Evolutionary conservation across 202 grass and related monocot genomes (phyloP).

Genomic region (Panicum virgatum): DNA sequence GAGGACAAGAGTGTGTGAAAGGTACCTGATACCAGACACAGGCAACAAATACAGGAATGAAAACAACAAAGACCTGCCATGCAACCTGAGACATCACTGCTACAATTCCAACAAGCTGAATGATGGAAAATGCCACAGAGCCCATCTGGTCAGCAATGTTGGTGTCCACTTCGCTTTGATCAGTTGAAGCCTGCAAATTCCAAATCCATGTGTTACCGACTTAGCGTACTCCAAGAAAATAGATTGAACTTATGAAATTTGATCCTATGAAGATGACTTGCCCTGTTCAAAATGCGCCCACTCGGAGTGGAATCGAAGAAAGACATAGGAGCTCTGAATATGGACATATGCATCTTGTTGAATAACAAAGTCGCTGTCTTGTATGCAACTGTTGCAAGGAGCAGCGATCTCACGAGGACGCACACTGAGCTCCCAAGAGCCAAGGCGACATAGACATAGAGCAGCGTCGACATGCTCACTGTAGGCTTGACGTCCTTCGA

Average conservation of each 20-base stretch:
- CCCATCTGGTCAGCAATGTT: conserved; percentile 45
- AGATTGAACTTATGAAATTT: background rate
- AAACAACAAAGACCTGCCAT: conserved; percentile 72
- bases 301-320: conserved; percentile 87
- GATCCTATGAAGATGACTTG: conserved; percentile 27
- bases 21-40: conserved; percentile 75
- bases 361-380: conserved; percentile 72
- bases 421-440: conserved; percentile 50
- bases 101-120: conserved; percentile 58
- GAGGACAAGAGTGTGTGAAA: background rate
- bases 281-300: conserved; percentile 69
- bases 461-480: conserved; percentile 40
- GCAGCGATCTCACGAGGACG: conserved; percentile 47
- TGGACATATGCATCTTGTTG: conserved; percentile 56
- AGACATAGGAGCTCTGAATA: conserved; percentile 74
- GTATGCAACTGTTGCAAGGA: conserved; percentile 61
- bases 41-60: conserved; percentile 54
- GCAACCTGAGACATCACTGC: conserved; percentile 64
- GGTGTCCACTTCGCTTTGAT: conserved; percentile 69
- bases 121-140: conserved; percentile 46
- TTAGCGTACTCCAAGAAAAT: background rate
- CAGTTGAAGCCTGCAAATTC: conserved; percentile 55
- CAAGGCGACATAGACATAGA: conserved; percentile 65
- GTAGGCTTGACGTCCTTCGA: conserved; percentile 56
- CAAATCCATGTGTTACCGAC: background rate